These are phyloP conservation scores for Aspergillus ruber DNA, from an alignment of 2,329 filamentous ascomycete species.

Conservation along the genomic window DNA sequence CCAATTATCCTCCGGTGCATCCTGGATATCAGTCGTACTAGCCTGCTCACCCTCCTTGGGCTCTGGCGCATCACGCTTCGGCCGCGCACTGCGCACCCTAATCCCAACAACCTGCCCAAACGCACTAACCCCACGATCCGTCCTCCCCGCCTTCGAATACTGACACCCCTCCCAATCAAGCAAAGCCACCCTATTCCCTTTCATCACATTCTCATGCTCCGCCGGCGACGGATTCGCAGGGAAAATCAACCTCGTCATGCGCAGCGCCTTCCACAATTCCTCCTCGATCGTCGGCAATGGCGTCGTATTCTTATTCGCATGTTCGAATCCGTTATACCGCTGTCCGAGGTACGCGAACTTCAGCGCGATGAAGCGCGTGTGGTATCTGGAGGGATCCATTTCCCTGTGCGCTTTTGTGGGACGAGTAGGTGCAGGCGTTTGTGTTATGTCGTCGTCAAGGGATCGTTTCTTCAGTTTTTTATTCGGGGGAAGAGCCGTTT, in stretches of 20 bases:
- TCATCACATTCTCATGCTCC: conserved; percentile 37
- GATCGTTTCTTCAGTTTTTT: conserved; percentile 13
- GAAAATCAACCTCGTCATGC: conserved; percentile 74
- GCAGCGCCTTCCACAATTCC: conserved; percentile 84
- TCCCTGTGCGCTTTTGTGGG: conserved; percentile 41
- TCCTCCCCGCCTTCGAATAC: conserved; percentile 92
- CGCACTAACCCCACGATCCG: conserved; percentile 87
- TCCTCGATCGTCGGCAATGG: conserved; percentile 81
- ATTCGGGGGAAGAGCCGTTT: conserved; percentile 4
- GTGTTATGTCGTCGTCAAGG: conserved; percentile 19
- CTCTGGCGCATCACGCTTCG: conserved; percentile 34
- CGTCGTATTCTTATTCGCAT: conserved; percentile 63
- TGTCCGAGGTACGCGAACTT: conserved; percentile 93
- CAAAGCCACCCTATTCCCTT: conserved; percentile 32
- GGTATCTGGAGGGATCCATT: conserved; percentile 75
- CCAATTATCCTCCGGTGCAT: conserved; percentile 41
- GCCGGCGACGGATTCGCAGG: conserved; percentile 48
- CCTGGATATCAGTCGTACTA: conserved; percentile 15
- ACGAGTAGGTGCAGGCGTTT: conserved; percentile 18
- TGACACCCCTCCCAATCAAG: conserved; percentile 78
- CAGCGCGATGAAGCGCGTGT: conserved; percentile 76
- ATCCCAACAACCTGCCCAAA: conserved; percentile 93
- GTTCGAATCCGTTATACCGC: conserved; percentile 88
- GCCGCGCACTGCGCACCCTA: conserved; percentile 71
- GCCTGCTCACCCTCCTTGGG: conserved; percentile 8